Percentiles rank a stretch among this genome's conserved stretches.
Conservation (phyloP, 1,139 yeast genomes). For the Candida glucosophila region DNA sequence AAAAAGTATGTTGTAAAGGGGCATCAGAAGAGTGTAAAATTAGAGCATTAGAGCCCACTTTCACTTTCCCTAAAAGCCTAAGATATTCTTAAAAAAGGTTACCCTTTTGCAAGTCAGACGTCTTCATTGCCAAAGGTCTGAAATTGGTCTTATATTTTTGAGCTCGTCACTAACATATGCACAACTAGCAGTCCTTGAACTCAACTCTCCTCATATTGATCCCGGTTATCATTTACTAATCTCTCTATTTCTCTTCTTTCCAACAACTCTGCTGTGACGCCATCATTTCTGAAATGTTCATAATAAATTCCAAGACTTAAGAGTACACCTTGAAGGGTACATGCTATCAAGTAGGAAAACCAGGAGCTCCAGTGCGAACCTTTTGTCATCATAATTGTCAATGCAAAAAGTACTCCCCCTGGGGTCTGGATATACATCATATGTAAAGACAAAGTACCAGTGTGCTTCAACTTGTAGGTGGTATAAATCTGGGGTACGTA, state of each 20-base stretch:
- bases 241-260: constrained; percentile 27
- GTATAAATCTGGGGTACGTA: constrained; percentile 76
- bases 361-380: constrained; percentile 86
- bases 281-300: constrained; percentile 22
- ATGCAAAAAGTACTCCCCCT: constrained; percentile 76
- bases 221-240: constrained; percentile 21
- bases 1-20: too few relatives aligned
- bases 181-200: too few relatives aligned
- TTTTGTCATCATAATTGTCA: constrained; percentile 58
- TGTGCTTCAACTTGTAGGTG: constrained; percentile 60
- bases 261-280: constrained; percentile 18
- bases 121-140: too few relatives aligned
- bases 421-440: constrained; percentile 90
- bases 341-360: constrained; percentile 74
- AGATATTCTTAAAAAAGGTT: too few relatives aligned
- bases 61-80: too few relatives aligned
- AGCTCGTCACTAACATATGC: too few relatives aligned
- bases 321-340: constrained; percentile 47
- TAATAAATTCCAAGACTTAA: constrained; percentile 30
- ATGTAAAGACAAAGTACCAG: constrained; percentile 71
- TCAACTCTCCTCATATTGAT: too few relatives aligned
- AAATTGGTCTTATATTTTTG: too few relatives aligned
- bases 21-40: too few relatives aligned
- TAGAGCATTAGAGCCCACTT: too few relatives aligned
- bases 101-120: too few relatives aligned